Conservation (phyloP, 192 early-diverging fungal genomes). For the Coemansia sp. region DNA sequence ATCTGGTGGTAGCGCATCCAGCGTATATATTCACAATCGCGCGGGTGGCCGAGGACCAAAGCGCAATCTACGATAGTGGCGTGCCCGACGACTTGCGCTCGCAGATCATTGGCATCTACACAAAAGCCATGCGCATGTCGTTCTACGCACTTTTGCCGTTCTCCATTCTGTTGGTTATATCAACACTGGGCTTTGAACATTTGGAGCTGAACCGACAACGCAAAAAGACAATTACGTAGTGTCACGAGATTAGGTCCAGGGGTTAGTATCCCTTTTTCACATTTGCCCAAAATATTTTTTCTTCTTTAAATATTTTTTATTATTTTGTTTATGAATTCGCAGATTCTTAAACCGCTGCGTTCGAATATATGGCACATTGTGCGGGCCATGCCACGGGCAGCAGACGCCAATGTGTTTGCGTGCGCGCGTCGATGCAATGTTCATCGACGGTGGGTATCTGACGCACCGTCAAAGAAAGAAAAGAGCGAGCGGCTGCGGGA, state of each 20-base stretch:
- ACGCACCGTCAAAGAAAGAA: not conserved
- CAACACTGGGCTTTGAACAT: conserved; percentile 34
- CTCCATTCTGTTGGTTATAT: conserved; percentile 23
- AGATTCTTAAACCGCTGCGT: not conserved
- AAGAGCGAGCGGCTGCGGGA: conserved; percentile 13
- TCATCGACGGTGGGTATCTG: not conserved
- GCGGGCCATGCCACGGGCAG: not conserved
- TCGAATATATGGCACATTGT: not conserved
- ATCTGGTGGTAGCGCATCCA: conserved; percentile 38
- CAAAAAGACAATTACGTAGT: conserved; percentile 38
- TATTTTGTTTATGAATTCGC: conserved; percentile 9
- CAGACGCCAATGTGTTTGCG: not conserved
- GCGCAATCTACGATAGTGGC: conserved; percentile 32
- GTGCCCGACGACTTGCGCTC: conserved; percentile 43
- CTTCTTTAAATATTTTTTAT: not conserved
- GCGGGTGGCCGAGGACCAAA: conserved; percentile 56
- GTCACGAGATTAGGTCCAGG: not conserved
- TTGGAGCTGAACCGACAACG: conserved; percentile 39
- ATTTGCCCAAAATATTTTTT: not conserved
- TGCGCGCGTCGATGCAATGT: not conserved
- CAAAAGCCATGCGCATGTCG: conserved; percentile 51
- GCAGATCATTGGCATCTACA: conserved; percentile 46
- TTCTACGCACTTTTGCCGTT: conserved; percentile 61
- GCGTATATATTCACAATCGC: conserved; percentile 35
- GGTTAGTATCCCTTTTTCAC: not conserved